Percentiles rank a stretch among this genome's conserved stretches.
These are phyloP conservation scores for Dipteronia sinensis DNA, from an alignment of 345 rosid genomes.

Conservation along the genomic window DNA sequence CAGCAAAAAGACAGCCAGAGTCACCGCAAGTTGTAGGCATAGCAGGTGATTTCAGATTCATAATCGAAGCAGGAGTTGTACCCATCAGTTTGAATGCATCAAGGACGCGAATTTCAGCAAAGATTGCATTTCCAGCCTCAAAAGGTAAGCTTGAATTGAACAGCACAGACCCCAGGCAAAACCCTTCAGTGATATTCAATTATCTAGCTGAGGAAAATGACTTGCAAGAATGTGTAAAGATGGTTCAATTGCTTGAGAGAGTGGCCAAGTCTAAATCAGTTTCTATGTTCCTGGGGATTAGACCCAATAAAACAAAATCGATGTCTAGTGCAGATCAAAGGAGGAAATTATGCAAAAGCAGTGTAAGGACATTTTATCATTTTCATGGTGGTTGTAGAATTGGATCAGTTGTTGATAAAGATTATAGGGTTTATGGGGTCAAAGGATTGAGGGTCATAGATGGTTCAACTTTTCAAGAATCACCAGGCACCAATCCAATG, in stretches of 20 bases:
- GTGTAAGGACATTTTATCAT: conserved; percentile 67
- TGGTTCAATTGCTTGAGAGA: conserved; percentile 52
- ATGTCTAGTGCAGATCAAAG: conserved; percentile 37
- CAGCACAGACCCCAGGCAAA: conserved; percentile 57
- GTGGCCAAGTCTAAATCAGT: conserved; percentile 62
- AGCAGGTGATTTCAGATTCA: conserved; percentile 49
- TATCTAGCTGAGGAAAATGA: conserved; percentile 58
- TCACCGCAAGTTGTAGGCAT: conserved; percentile 73
- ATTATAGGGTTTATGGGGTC: conserved; percentile 55
- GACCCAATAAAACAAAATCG: conserved; percentile 28
- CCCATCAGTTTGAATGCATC: conserved; percentile 51
- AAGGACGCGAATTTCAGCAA: conserved; percentile 55
- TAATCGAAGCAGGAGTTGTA: conserved; percentile 53
- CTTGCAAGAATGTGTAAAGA: conserved; percentile 50
- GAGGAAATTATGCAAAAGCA: conserved; percentile 54
- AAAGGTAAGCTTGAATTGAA: conserved; percentile 60
- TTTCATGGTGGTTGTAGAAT: conserved; percentile 65
- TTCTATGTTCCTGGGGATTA: conserved; percentile 42
- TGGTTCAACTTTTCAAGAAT: conserved; percentile 69
- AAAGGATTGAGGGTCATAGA: conserved; percentile 64
- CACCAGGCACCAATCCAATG: conserved; percentile 90
- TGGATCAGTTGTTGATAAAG: conserved; percentile 61
- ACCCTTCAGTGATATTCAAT: conserved; percentile 69
- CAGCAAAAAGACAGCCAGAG: conserved; percentile 52
- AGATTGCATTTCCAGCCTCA: conserved; percentile 68